Evolutionary conservation across 371 early-diverging fungal species (phyloP), one percentile per base, ranked within the genome.

Genomic region (Mortierella sp.): DNA sequence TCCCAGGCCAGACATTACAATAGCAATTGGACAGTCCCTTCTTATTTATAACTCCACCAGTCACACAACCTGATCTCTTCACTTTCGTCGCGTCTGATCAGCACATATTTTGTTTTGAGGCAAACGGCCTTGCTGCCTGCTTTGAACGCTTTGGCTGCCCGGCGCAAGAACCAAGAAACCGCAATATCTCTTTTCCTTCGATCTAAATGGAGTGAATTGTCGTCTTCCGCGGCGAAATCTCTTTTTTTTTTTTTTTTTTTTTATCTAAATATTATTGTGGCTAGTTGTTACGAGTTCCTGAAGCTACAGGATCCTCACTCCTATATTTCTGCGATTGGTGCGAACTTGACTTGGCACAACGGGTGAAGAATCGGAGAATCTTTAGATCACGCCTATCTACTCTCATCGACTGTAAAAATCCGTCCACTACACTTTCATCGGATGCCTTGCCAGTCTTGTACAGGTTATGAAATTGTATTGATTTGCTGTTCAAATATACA

Each of bases 351-450:
- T 70, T 61, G 3, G 74, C 79, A 55, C 79, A 70, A 10, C 74
- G 69, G 17, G 79, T 73, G 54, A 74, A 80, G 65, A 70, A 74
- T 29, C 80, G 74, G 2, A 80, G 58, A 13, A 80, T 74, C 68
- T 80, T 74, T 34, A 80, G 64, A 51, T 80, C 80, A 3, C 70
- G 74, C 67, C 40, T 53, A n/a, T 80, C 70, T 22, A 80, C 80
- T 22, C 51, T 40, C 75, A 80, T 70, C 13, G 80, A 70, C 40
- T 64, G 64, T 28, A 80, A 34, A 57, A 74, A 80, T n/a, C 64
- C 64, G 22, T 66, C 57, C 31, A 80, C 68, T 10, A 70, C 66
- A 3, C 64, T 37, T 28, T 80, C 74, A 23, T 80, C 65, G 34
- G 80, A 80, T 26, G 80, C 58, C 54, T 62, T 70, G 23, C 80